Conservation (phyloP, 2,329 filamentous ascomycete genomes). For the Fusarium foetens region DNA sequence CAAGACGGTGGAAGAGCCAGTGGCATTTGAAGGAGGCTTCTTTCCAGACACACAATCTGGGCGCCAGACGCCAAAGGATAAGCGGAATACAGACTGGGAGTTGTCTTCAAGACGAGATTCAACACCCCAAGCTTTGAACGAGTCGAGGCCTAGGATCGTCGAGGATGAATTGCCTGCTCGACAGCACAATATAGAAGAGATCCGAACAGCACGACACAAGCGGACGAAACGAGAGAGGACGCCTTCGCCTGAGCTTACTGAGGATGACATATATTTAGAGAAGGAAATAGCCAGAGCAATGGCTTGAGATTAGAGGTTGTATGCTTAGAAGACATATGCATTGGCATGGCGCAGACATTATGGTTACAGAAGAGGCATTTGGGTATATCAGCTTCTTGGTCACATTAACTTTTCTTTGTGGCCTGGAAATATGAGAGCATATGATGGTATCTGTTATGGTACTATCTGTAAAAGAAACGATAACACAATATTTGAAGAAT, state of each 20-base stretch:
- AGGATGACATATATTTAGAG: conserved; percentile 29
- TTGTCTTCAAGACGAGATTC: conserved; percentile 6
- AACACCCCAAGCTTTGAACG: not conserved
- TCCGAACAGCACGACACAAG: conserved; percentile 4
- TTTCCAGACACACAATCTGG: conserved; percentile 12
- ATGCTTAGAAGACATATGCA: conserved; percentile 9
- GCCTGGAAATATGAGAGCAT: not conserved
- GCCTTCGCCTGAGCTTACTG: conserved; percentile 12
- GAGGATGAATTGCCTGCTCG: not conserved
- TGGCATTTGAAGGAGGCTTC: conserved; percentile 22
- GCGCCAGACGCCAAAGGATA: conserved; percentile 12
- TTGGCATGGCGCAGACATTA: conserved; percentile 17
- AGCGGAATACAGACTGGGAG: conserved; percentile 20
- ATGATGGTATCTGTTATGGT: conserved; percentile 13
- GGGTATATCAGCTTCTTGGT: conserved; percentile 3
- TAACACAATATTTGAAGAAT: not conserved
- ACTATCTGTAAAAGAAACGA: conserved; percentile 10
- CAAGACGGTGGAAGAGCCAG: conserved; percentile 25
- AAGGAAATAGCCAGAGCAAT: conserved; percentile 37
- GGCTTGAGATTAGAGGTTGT: conserved; percentile 19
- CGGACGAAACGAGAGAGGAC: conserved; percentile 14
- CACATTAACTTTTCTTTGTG: not conserved
- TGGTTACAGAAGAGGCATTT: conserved; percentile 3
- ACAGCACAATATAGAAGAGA: not conserved
- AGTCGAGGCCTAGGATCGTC: conserved; percentile 13